These are phyloP conservation scores for Pezicula carpinea DNA, from an alignment of 2,329 filamentous ascomycete genomes.

Conservation along the genomic window DNA sequence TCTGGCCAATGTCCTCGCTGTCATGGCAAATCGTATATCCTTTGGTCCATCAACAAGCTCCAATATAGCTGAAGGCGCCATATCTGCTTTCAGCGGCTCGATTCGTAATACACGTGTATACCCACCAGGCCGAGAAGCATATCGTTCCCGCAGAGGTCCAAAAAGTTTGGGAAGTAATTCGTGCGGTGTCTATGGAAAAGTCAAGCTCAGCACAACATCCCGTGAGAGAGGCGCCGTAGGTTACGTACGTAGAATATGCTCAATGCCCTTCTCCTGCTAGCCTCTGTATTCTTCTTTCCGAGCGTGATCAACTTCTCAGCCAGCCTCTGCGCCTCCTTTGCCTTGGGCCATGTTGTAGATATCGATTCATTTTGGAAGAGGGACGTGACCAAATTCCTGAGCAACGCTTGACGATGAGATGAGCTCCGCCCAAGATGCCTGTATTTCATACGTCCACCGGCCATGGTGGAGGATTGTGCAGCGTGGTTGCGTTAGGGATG, in stretches of 20 bases:
- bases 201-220: not conserved
- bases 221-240: not conserved
- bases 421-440: slow-evolving; percentile 83
- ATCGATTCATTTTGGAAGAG: slow-evolving; percentile 92
- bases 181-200: slow-evolving; percentile 53
- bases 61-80: slow-evolving; percentile 84
- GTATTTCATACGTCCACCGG: slow-evolving; percentile 81
- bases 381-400: slow-evolving; percentile 93
- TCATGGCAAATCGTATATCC: slow-evolving; percentile 93
- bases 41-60: slow-evolving; percentile 92
- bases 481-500: not conserved
- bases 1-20: slow-evolving; percentile 75
- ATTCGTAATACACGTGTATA: slow-evolving; percentile 94
- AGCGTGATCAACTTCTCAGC: slow-evolving; percentile 93
- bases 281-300: slow-evolving; percentile 88
- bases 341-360: slow-evolving; percentile 91
- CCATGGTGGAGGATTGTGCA: slow-evolving; percentile 53
- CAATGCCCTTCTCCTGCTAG: slow-evolving; percentile 68
- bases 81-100: slow-evolving; percentile 81
- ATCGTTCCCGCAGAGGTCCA: slow-evolving; percentile 74
- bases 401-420: slow-evolving; percentile 82
- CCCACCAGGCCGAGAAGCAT: slow-evolving; percentile 74
- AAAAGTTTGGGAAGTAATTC: slow-evolving; percentile 81
- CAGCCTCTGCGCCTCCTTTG: slow-evolving; percentile 90
- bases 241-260: slow-evolving; percentile 77